Base-by-base conservation (phyloP, 2,329 filamentous ascomycete genomes). In the Emergomyces orientalis region DNA sequence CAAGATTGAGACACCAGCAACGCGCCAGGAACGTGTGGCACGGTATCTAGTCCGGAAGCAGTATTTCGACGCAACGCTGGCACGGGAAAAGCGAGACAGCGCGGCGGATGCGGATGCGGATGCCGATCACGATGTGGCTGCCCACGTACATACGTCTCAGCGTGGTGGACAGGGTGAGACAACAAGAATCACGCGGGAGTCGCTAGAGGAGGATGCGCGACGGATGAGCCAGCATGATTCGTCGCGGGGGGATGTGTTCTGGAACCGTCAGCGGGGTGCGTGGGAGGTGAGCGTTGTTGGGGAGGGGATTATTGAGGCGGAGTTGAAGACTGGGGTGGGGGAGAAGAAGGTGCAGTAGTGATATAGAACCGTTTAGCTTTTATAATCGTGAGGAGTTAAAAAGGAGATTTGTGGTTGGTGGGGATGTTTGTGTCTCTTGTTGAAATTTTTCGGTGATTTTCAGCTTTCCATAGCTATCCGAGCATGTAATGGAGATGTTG, bases 1-100 rank as follows among this genome's bases (percentile, higher is more conserved):
- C 64, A 94, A 91, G 73, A 78, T 97, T 61, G 92, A 97, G 70
- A 92, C 88, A 56, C 90, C 90, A 0, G 92, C 91, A 0, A 80
- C 92, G 63, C 90, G 95, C 70, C 91, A 91, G 74, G 92, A 96
- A 76, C 84, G 89, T 17, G 86, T 86, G 3, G 90, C 96, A 73
- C 84, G 90, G 27, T 97, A 88, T 75, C 75, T 88, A 57, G 86
- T 94, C 72, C 86, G 93, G 66, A 93, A 91, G 78, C 85, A 84
- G 67, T 86, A 91, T 62, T 82, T 97, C 1, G 84, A 91, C 7
- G 63, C 37, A 8, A 30, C 43, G 6, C 27, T 30, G 27, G n/a
- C 32, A 14, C 19, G 22, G 41, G 56, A 62, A 41, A 39, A 7
- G 41, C 27, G 32, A 7, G 25, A 39, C 39, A 39, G 71, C 73